Percentiles rank a stretch among this genome's conserved stretches.
phyloP scores from a whole-genome alignment of 2,329 filamentous ascomycete species.

The Pseudocercospora musae region DNA sequence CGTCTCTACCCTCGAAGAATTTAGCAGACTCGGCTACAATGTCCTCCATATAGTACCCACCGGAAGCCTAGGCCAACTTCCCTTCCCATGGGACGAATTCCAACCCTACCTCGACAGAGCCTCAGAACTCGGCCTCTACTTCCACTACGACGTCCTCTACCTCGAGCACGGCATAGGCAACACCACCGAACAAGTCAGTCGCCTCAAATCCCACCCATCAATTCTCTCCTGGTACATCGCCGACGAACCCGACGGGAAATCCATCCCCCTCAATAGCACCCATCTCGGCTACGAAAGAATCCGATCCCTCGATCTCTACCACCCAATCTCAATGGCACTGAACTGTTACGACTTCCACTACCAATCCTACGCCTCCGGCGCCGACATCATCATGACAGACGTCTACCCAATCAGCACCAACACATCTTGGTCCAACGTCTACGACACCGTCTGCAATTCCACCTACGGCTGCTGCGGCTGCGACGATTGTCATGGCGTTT shows the following conservation, averaged over 20 bases:
- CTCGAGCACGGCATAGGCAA: slow-evolving; percentile 38
- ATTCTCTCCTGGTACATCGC: slow-evolving; percentile 49
- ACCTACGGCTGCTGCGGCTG: slow-evolving; percentile 63
- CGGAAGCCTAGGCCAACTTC: slow-evolving; percentile 25
- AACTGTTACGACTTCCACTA: slow-evolving; percentile 63
- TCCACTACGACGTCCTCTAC: slow-evolving; percentile 47
- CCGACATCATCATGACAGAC: slow-evolving; percentile 59
- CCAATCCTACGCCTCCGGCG: slow-evolving; percentile 50
- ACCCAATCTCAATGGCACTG: slow-evolving; percentile 57
- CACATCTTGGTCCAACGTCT: slow-evolving; percentile 50
- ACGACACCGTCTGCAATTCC: slow-evolving; percentile 55
- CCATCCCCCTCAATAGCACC: slow-evolving; percentile 51
- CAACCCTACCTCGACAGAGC: slow-evolving; percentile 41
- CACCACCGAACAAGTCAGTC: slow-evolving; percentile 37
- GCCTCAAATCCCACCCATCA: slow-evolving; percentile 32
- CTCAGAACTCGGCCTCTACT: slow-evolving; percentile 44
- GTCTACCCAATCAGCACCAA: slow-evolving; percentile 59
- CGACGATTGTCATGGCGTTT: slow-evolving; percentile 54
- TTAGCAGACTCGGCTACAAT: slow-evolving; percentile 44
- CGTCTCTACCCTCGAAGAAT: slow-evolving; percentile 37
- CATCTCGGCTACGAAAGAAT: slow-evolving; percentile 44
- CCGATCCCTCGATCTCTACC: slow-evolving; percentile 55
- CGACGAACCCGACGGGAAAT: slow-evolving; percentile 56
- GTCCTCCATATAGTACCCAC: slow-evolving; percentile 41
- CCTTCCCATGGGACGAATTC: slow-evolving; percentile 42